Conservation (phyloP, 257 asterid species). For the Ocimum tenuiflorum region DNA sequence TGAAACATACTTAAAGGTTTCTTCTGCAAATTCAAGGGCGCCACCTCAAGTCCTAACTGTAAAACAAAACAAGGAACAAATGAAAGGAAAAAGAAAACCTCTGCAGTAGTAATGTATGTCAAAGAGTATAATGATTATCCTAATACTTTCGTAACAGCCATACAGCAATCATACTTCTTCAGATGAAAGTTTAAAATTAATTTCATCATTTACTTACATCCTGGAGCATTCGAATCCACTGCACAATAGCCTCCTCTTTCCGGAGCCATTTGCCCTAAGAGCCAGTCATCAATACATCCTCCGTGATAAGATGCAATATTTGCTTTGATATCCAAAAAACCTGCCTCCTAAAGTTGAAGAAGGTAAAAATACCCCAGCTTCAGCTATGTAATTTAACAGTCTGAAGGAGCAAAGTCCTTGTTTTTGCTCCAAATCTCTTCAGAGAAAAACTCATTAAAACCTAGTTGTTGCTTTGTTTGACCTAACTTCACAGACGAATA, state of each 20-base stretch:
- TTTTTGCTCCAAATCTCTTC: too few species aligned
- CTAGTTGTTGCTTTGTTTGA: too few species aligned
- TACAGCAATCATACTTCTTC: background rate
- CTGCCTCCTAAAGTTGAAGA: constrained; percentile 60
- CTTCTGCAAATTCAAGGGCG: too few species aligned
- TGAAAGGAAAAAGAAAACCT: too few species aligned
- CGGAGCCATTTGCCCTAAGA: constrained; percentile 76
- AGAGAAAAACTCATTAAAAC: too few species aligned
- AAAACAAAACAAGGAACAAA: too few species aligned
- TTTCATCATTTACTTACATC: constrained; percentile 50
- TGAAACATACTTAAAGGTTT: too few species aligned
- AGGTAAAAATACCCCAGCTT: background rate
- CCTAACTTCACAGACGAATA: too few species aligned
- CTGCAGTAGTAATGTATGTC: background rate
- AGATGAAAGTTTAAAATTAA: background rate
- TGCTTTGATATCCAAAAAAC: constrained; percentile 96
- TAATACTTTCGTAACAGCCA: too few species aligned
- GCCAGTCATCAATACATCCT: constrained; percentile 96
- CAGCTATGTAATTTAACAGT: background rate
- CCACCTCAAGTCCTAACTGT: too few species aligned
- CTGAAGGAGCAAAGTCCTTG: background rate
- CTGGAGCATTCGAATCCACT: constrained; percentile 63
- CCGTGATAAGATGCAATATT: constrained; percentile 84
- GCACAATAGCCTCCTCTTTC: constrained; percentile 65
- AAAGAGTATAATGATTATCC: background rate